A percentile compares a stretch with the other conserved stretches of the same genome.
These are phyloP conservation scores for Pseudotulostoma volvatum DNA, from an alignment of 495 filamentous ascomycete genomes.

Conservation along the genomic window DNA sequence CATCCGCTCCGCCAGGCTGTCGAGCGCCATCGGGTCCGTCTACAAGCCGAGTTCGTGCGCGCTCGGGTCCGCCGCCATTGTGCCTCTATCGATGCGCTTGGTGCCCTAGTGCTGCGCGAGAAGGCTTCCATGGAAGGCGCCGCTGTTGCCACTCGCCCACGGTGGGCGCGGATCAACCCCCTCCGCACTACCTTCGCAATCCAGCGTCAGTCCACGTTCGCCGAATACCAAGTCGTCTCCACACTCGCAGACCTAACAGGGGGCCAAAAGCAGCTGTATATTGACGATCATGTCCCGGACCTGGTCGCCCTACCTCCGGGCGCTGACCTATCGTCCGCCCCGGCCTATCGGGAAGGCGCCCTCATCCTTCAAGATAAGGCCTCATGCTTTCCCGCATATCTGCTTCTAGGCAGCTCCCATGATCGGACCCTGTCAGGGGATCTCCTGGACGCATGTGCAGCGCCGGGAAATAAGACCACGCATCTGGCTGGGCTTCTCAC, in stretches of 20 bases:
- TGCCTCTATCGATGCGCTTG: constrained; percentile 44
- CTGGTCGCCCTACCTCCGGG: constrained; percentile 58
- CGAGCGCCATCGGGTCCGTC: constrained; percentile 62
- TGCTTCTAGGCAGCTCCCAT: constrained; percentile 43
- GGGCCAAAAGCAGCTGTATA: constrained; percentile 26
- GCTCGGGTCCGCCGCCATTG: constrained; percentile 56
- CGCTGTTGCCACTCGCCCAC: constrained; percentile 36
- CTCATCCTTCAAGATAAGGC: constrained; percentile 94
- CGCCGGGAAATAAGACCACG: constrained; percentile 94
- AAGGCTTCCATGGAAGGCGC: constrained; percentile 11
- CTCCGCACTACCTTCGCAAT: constrained; percentile 51
- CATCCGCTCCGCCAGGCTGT: constrained; percentile 64
- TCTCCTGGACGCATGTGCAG: constrained; percentile 77
- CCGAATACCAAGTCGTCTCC: constrained; percentile 32
- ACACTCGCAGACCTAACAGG: constrained; percentile 27
- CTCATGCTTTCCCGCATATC: constrained; percentile 83
- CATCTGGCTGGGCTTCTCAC: constrained; percentile 59
- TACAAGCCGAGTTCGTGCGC: constrained; percentile 67
- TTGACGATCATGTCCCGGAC: constrained; percentile 69
- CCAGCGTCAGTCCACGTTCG: constrained; percentile 54
- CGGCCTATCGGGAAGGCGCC: constrained; percentile 55
- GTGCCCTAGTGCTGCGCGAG: constrained; percentile 33
- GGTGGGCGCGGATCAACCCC: constrained; percentile 82
- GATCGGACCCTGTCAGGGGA: constrained; percentile 36
- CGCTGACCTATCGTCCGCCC: constrained; percentile 47